Conservation (phyloP, 2,329 filamentous ascomycete genomes). For the Leptodontidium sp. region DNA sequence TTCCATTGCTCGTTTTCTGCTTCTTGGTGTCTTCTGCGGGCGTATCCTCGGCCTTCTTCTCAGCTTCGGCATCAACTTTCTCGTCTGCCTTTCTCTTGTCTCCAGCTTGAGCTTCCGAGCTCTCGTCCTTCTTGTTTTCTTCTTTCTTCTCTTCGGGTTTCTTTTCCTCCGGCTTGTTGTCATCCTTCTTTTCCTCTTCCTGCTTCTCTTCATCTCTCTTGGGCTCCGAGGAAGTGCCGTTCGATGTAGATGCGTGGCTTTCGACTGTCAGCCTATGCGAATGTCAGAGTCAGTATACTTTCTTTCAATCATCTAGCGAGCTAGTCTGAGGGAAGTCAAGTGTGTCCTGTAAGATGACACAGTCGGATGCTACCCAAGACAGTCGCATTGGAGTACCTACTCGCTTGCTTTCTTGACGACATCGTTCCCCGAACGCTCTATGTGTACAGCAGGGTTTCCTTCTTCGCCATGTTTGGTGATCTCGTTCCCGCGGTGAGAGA, state of each 20-base stretch:
- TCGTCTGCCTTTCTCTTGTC: constrained; percentile 44
- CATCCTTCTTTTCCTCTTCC: constrained; percentile 47
- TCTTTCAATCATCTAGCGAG: neutral
- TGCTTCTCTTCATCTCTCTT: constrained; percentile 46
- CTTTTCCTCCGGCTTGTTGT: constrained; percentile 42
- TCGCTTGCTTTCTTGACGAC: constrained; percentile 70
- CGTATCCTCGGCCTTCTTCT: constrained; percentile 30
- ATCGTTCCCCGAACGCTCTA: constrained; percentile 67
- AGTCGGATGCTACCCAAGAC: neutral
- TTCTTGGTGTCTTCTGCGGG: constrained; percentile 34
- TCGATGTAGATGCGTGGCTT: constrained; percentile 36
- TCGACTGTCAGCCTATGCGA: constrained; percentile 54
- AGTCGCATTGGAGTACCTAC: constrained; percentile 20
- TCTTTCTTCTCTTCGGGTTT: constrained; percentile 41
- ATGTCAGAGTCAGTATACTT: neutral
- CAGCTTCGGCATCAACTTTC: constrained; percentile 31
- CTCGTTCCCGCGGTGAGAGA: constrained; percentile 68
- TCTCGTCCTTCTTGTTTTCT: constrained; percentile 22
- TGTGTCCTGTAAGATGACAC: too few relatives aligned
- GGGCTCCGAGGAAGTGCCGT: constrained; percentile 28
- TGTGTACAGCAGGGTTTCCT: constrained; percentile 66
- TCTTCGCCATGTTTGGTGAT: constrained; percentile 69
- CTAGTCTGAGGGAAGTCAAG: neutral
- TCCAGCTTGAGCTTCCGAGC: constrained; percentile 37
- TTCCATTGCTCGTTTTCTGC: constrained; percentile 36